Evolutionary conservation across 345 rosid species (phyloP).

Genomic region (Garcia nutans): DNA sequence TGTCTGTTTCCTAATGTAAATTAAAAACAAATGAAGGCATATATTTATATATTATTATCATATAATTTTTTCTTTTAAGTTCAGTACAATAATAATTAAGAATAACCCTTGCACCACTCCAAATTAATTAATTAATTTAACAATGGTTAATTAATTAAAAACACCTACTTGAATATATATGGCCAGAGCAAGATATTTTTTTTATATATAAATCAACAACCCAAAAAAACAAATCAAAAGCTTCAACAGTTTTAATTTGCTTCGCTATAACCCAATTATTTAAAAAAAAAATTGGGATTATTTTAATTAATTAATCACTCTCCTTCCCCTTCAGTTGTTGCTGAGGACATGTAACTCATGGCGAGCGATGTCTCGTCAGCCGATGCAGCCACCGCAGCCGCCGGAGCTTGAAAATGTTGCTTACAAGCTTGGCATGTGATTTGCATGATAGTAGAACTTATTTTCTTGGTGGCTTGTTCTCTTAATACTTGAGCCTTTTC

Average conservation of each 20-base stretch:
- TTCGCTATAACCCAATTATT: not conserved
- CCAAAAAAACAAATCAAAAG: conserved; percentile 3
- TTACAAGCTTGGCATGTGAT: conserved; percentile 79
- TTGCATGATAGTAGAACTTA: conserved; percentile 59
- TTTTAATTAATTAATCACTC: conserved; percentile 14
- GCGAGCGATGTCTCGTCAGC: conserved; percentile 75
- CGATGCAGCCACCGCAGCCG: conserved; percentile 19
- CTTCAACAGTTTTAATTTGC: not conserved
- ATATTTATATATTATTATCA: not conserved
- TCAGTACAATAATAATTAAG: conserved; percentile 2
- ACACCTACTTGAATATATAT: conserved; percentile 8
- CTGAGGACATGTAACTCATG: conserved; percentile 79
- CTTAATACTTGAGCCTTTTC: conserved; percentile 65
- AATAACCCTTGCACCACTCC: conserved; percentile 8
- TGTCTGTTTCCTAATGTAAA: conserved; percentile 7
- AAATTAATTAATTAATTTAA: not conserved
- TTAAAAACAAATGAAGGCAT: conserved; percentile 6
- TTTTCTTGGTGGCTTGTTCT: conserved; percentile 67
- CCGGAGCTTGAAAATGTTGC: conserved; percentile 53
- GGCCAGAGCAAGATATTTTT: conserved; percentile 3
- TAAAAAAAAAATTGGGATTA: not conserved
- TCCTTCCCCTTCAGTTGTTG: conserved; percentile 68
- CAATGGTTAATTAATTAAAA: conserved; percentile 19
- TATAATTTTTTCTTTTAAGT: not conserved
- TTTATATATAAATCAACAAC: not conserved